Evolutionary conservation across 192 early-diverging fungal species (phyloP), one percentile per base, ranked within the genome.

Genomic region (Dispira simplex): DNA sequence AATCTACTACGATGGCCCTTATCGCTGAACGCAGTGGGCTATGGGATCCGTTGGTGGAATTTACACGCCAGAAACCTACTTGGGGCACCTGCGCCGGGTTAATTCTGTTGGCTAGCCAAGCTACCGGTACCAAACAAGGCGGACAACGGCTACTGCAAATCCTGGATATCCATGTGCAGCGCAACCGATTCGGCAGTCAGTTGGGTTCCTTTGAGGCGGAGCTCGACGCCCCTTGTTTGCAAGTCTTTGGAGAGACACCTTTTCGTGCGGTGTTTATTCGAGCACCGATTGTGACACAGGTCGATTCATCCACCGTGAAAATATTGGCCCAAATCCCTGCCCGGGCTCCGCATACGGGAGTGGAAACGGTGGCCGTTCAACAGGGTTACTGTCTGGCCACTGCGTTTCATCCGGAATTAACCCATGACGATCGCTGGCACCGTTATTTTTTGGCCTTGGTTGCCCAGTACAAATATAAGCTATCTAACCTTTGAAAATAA

Each of bases 61-160:
- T 87, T 81, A 88, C 90, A 26, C 79, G 78, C 55, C 70, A 67
- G 39, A 81, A 85, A 76, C 81, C 92, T 58, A 87, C 89, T 66
- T 81, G 92, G 91, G 95, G 95, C 20, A 97, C 93, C 32, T 98
- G 95, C 68, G 95, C 95, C 18, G 95, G 95, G 43, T 77, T 98
- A 80, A 97, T 98, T 55, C 77, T 98, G 63, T 79, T 98, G 46
- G 82, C 91, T 10, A 81, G 90, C 59, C 71, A 76, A 32, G 86
- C 86, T 16, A 81, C 75, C 25, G 77, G 81, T 43, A 83, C 86
- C 20, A 91, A 95, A 68, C 77, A 84, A 60, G 90, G 89, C 45
- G 95, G 94, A 3, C 95, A 97, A 70, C 74, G 79, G 67, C 73
- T 90, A 57, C 75, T 98, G 46, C 86, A 89, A 43, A 92, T 85